These are phyloP conservation scores for Pseudocercospora musae DNA, from an alignment of 2,329 filamentous ascomycete genomes.

Conservation along the genomic window DNA sequence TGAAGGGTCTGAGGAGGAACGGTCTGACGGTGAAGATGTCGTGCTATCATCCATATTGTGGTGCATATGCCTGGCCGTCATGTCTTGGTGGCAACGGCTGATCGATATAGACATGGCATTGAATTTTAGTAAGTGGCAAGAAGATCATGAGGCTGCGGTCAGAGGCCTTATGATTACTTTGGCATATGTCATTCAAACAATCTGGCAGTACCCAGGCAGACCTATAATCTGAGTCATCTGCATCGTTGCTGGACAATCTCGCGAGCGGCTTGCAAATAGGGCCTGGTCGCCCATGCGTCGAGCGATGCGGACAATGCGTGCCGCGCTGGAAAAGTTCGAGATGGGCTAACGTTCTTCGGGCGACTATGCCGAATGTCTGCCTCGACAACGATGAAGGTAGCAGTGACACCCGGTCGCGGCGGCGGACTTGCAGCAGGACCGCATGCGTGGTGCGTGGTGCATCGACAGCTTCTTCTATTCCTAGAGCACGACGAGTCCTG, in stretches of 20 bases:
- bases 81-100: conserved; percentile 10
- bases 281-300: conserved; percentile 4
- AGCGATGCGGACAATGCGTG: conserved; percentile 6
- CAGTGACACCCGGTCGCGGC: not conserved
- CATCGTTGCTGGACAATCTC: conserved; percentile 11
- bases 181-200: conserved; percentile 10
- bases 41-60: not conserved
- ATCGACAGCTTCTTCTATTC: conserved; percentile 3
- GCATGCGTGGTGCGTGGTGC: not conserved
- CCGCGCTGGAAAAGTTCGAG: conserved; percentile 1
- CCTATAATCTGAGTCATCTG: conserved; percentile 17
- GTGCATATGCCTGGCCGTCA: conserved; percentile 5
- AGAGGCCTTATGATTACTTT: conserved; percentile 10
- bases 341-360: conserved; percentile 3
- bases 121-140: conserved; percentile 4
- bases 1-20: conserved; percentile 4
- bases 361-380: conserved; percentile 5
- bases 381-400: not conserved
- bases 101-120: conserved; percentile 4
- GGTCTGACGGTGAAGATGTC: conserved; percentile 3
- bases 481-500: not conserved
- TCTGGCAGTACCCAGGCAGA: conserved; percentile 5
- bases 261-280: conserved; percentile 15
- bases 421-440: conserved; percentile 1
- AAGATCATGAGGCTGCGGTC: not conserved